Evolutionary conservation across 768 basidiomycete genomes (phyloP).

Genomic region (Gloeopeniophorella convolvens): DNA sequence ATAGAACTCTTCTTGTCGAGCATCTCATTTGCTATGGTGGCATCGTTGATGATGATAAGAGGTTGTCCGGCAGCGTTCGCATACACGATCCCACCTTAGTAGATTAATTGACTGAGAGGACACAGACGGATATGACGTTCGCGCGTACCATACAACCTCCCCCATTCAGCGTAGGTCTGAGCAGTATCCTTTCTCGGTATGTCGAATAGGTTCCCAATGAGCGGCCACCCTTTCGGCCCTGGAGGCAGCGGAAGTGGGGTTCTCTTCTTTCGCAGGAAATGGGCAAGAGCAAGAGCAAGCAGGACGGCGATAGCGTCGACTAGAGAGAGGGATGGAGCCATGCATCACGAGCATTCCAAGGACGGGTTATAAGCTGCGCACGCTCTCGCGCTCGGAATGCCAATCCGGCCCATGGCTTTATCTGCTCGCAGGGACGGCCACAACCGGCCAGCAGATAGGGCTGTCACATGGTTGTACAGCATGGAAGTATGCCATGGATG

Average conservation of each 20-base stretch:
- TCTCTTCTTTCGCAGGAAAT: no score
- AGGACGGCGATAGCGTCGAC: no score
- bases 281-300: no score
- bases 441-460: no score
- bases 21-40: constrained; percentile 6
- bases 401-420: no score
- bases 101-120: not conserved
- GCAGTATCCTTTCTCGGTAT: not conserved
- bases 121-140: not conserved
- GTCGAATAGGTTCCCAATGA: constrained; percentile 7
- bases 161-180: constrained; percentile 3
- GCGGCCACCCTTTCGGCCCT: constrained; percentile 7
- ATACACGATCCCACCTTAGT: constrained; percentile 3
- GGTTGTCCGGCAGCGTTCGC: constrained; percentile 4
- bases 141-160: constrained; percentile 1
- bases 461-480: no score
- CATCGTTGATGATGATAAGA: not conserved
- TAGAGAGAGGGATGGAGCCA: no score
- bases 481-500: no score
- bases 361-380: no score
- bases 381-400: no score
- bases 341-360: no score
- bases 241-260: not conserved
- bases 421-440: no score
- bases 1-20: constrained; percentile 11